phyloP scores from a whole-genome alignment of 2,329 filamentous ascomycete genomes.

The Colletotrichum sp. region DNA sequence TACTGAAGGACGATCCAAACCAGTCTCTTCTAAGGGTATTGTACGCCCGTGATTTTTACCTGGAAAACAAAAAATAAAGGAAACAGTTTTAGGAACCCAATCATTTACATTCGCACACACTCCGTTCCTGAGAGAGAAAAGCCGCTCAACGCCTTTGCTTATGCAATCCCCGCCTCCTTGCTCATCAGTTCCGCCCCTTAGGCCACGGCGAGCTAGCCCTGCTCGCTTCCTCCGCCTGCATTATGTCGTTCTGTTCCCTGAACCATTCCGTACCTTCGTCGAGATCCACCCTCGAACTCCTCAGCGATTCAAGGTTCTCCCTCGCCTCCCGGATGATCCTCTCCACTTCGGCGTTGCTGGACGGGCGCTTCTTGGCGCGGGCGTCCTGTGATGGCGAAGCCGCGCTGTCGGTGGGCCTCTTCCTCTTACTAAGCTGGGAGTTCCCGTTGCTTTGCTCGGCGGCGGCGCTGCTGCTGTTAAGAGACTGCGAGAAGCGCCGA shows the following conservation, averaged over 20 bases:
- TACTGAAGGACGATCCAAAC: not conserved
- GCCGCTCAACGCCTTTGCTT: conserved; percentile 14
- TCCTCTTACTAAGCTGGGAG: conserved; percentile 25
- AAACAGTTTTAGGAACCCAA: conserved; percentile 9
- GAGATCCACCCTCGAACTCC: conserved; percentile 47
- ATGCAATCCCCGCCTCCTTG: not conserved
- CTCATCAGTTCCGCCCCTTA: conserved; percentile 20
- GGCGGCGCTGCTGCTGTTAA: conserved; percentile 6
- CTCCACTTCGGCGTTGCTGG: conserved; percentile 35
- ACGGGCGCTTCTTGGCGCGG: conserved; percentile 28
- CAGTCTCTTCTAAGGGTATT: conserved; percentile 17
- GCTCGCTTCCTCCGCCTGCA: conserved; percentile 43
- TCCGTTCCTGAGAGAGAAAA: not conserved
- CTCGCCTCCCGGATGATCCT: conserved; percentile 46
- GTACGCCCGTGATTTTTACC: not conserved
- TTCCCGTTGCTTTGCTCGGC: conserved; percentile 15
- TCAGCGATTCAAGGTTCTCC: conserved; percentile 40
- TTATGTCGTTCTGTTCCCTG: conserved; percentile 45
- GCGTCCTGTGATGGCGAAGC: conserved; percentile 13
- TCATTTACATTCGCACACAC: not conserved
- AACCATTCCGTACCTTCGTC: conserved; percentile 54
- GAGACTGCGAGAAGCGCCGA: conserved; percentile 19
- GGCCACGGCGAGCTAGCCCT: conserved; percentile 39
- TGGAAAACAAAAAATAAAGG: conserved; percentile 3
- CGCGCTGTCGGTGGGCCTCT: conserved; percentile 20